phyloP scores from a whole-genome alignment of 768 basidiomycete genomes.

The Amanita inopinata region DNA sequence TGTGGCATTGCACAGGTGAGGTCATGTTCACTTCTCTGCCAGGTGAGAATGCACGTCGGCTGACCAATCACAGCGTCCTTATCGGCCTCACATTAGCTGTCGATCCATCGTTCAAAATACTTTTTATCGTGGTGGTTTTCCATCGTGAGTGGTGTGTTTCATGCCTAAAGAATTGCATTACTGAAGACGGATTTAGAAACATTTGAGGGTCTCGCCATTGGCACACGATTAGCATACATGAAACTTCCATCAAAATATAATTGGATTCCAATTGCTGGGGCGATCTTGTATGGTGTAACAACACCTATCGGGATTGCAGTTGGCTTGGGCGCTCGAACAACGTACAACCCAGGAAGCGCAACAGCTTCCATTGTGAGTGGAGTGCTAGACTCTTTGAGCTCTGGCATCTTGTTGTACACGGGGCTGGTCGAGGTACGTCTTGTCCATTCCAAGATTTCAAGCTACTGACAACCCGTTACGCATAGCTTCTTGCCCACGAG shows the following conservation, averaged over 20 bases:
- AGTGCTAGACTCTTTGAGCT: constrained; percentile 72
- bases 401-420: constrained; percentile 85
- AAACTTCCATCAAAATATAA: constrained; percentile 42
- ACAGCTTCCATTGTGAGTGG: constrained; percentile 80
- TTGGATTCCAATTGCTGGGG: constrained; percentile 51
- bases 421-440: constrained; percentile 68
- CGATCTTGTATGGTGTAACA: constrained; percentile 59
- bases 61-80: constrained; percentile 41
- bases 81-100: constrained; percentile 93
- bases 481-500: constrained; percentile 85
- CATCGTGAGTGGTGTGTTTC: constrained; percentile 64
- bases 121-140: constrained; percentile 88
- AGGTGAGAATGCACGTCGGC: background rate
- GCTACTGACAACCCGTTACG: constrained; percentile 4
- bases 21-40: background rate
- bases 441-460: background rate
- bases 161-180: background rate
- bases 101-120: constrained; percentile 63
- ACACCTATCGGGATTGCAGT: constrained; percentile 85
- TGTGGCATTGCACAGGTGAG: constrained; percentile 72
- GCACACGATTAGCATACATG: constrained; percentile 79
- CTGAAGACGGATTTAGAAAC: constrained; percentile 44
- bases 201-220: constrained; percentile 92
- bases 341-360: constrained; percentile 75
- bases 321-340: constrained; percentile 64